Percentiles rank a stretch among this genome's conserved stretches.
These are phyloP conservation scores for Astrephomene gubernaculifera DNA, from an alignment of 139 green algal species.

Conservation along the genomic window DNA sequence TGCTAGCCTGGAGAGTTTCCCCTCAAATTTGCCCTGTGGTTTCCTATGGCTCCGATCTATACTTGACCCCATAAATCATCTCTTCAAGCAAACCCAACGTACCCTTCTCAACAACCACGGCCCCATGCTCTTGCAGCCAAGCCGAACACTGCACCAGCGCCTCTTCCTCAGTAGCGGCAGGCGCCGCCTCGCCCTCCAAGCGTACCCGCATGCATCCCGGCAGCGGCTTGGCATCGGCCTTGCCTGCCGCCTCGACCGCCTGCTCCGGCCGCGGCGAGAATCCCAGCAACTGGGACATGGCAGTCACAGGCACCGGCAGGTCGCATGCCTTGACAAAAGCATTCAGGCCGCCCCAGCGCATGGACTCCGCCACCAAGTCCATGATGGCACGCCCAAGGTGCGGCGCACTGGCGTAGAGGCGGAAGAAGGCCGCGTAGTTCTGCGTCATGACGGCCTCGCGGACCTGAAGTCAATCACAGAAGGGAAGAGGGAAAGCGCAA, in stretches of 20 bases:
- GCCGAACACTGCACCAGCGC: constrained; percentile 45
- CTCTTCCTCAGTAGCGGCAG: constrained; percentile 19
- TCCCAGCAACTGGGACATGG: constrained; percentile 68
- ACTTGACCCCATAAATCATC: no score
- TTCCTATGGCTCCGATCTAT: no score
- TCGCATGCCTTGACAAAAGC: constrained; percentile 69
- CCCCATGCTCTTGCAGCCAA: constrained; percentile 70
- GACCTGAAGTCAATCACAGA: no score
- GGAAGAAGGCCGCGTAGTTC: constrained; percentile 75
- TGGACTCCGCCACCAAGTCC: constrained; percentile 63
- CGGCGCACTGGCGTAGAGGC: constrained; percentile 76
- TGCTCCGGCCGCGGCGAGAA: constrained; percentile 57
- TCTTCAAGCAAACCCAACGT: not conserved
- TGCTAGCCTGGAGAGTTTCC: no score
- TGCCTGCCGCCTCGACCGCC: not conserved
- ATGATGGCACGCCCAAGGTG: constrained; percentile 79
- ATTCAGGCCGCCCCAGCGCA: constrained; percentile 73
- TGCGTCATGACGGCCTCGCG: constrained; percentile 44
- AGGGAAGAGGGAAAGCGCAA: no score
- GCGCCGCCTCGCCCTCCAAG: constrained; percentile 54
- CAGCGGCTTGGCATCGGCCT: constrained; percentile 37
- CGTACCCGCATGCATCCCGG: constrained; percentile 61
- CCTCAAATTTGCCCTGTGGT: no score
- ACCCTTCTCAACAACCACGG: constrained; percentile 60
- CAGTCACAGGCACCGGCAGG: constrained; percentile 64